Evolutionary conservation across 345 rosid species (phyloP).

Genomic region (Cochlearia excelsa): DNA sequence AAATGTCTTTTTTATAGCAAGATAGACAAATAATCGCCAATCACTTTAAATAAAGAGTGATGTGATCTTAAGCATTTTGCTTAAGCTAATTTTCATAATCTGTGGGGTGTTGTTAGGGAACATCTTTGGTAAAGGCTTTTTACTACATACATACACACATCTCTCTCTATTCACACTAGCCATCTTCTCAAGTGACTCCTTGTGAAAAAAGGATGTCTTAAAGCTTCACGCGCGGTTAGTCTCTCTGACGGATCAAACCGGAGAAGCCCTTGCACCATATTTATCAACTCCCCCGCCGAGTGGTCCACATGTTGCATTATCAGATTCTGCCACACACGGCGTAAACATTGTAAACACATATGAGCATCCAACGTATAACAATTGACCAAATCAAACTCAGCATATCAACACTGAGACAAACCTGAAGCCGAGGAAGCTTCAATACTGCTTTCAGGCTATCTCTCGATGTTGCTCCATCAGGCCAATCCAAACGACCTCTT

Average conservation of each 20-base stretch:
- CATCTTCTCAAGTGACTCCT: slow-evolving; percentile 52
- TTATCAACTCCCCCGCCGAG: slow-evolving; percentile 81
- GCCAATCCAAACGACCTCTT: slow-evolving; percentile 87
- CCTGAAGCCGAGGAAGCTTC: slow-evolving; percentile 83
- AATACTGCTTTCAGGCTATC: slow-evolving; percentile 73
- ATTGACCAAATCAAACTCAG: neutral
- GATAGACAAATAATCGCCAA: no score
- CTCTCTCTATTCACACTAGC: slow-evolving; percentile 27
- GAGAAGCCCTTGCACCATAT: slow-evolving; percentile 69
- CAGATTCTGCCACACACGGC: slow-evolving; percentile 48
- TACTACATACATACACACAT: neutral
- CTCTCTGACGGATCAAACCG: slow-evolving; percentile 64
- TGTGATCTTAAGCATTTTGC: neutral
- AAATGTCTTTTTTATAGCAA: no score
- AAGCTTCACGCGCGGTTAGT: slow-evolving; percentile 72
- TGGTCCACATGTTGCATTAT: slow-evolving; percentile 86
- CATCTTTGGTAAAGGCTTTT: neutral
- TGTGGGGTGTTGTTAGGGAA: neutral
- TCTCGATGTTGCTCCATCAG: slow-evolving; percentile 79
- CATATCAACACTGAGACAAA: slow-evolving; percentile 22
- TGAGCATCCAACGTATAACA: neutral
- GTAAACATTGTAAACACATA: neutral
- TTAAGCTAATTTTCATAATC: no score
- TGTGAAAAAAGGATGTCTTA: slow-evolving; percentile 70
- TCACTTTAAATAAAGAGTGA: no score